These are phyloP conservation scores for Zygotorulaspora mrakii DNA, from an alignment of 1,139 yeast genomes.

Conservation along the genomic window DNA sequence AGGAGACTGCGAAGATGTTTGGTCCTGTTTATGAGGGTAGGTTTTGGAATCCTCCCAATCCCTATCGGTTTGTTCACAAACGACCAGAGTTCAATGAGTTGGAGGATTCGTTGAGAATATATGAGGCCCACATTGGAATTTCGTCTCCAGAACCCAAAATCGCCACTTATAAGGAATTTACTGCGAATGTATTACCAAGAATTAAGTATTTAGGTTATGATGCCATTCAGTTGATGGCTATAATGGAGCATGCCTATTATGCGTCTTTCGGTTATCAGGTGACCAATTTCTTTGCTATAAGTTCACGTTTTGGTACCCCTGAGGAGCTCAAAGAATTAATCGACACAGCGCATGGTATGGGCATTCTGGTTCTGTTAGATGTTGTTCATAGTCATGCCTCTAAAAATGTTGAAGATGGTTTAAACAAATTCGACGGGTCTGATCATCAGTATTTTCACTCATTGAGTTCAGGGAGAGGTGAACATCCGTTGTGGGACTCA, in stretches of 20 bases:
- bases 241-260: constrained; percentile 98
- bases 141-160: constrained; percentile 84
- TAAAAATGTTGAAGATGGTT: constrained; percentile 89
- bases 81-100: constrained; percentile 50
- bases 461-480: constrained; percentile 53
- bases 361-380: constrained; percentile 81
- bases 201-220: constrained; percentile 84
- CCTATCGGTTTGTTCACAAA: constrained; percentile 58
- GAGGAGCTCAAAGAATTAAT: constrained; percentile 87
- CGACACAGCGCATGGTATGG: constrained; percentile 87
- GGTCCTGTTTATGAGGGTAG: constrained; percentile 74
- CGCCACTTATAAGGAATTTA: constrained; percentile 83
- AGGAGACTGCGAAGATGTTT: constrained; percentile 44
- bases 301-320: constrained; percentile 90
- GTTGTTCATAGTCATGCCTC: constrained; percentile 96
- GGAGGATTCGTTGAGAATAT: constrained; percentile 65
- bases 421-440: constrained; percentile 91
- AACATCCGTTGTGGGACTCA: constrained; percentile 93
- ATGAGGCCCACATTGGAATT: constrained; percentile 96
- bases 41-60: constrained; percentile 78
- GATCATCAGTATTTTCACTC: constrained; percentile 90
- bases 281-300: constrained; percentile 84
- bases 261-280: constrained; percentile 97
- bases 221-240: constrained; percentile 92
- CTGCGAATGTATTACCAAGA: constrained; percentile 74